Conservation (phyloP, 2,329 filamentous ascomycete genomes). For the Pseudocercospora musae region DNA sequence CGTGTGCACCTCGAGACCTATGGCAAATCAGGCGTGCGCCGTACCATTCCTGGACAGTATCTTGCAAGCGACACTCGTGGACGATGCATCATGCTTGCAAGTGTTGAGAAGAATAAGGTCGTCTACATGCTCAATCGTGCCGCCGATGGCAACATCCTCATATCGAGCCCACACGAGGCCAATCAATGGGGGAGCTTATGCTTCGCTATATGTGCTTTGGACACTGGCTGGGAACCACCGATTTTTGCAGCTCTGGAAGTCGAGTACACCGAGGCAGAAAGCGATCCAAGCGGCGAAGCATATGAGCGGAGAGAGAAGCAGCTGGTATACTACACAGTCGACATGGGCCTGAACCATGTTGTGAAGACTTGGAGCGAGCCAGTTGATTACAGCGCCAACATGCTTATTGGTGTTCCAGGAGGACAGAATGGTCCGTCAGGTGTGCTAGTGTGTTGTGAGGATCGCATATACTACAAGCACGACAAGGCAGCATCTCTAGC, state of each 20-base stretch:
- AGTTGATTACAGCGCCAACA: conserved; percentile 82
- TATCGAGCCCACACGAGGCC: conserved; percentile 93
- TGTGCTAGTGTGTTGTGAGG: conserved; percentile 89
- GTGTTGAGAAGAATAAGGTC: conserved; percentile 97
- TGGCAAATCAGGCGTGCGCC: conserved; percentile 90
- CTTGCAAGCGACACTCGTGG: conserved; percentile 94
- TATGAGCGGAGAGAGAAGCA: conserved; percentile 80
- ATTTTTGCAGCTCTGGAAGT: conserved; percentile 94
- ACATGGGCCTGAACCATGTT: conserved; percentile 94
- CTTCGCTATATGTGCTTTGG: conserved; percentile 79
- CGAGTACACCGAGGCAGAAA: conserved; percentile 86
- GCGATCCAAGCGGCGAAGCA: conserved; percentile 82
- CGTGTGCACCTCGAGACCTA: conserved; percentile 95
- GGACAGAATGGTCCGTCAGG: conserved; percentile 91
- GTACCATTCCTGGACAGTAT: conserved; percentile 93
- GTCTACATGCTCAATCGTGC: conserved; percentile 98
- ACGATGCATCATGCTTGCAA: conserved; percentile 88
- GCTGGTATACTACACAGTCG: conserved; percentile 95
- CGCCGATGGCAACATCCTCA: conserved; percentile 88
- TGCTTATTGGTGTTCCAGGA: conserved; percentile 92
- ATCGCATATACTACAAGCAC: conserved; percentile 95
- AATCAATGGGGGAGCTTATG: conserved; percentile 91
- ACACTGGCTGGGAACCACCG: conserved; percentile 95
- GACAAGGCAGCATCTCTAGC: conserved; percentile 88
- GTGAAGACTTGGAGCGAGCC: conserved; percentile 94